Evolutionary conservation across 1,284 basidiomycete species (phyloP).

Genomic region (Psilocybe mexicana): DNA sequence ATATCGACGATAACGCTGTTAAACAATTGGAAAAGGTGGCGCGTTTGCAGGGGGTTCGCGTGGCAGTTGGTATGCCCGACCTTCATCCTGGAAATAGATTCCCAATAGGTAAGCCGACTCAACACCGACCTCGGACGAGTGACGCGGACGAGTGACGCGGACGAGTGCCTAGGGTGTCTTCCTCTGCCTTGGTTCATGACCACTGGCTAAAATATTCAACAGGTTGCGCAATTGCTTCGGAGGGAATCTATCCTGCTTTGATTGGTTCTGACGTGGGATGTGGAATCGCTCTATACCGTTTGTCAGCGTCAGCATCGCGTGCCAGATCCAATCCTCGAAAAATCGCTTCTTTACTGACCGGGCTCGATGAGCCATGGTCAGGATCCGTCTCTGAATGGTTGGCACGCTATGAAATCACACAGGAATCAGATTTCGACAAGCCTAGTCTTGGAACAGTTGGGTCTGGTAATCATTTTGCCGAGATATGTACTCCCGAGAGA

Average conservation of each 20-base stretch:
- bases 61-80: slow-evolving; percentile 39
- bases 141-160: too few species aligned
- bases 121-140: background rate
- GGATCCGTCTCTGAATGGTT: slow-evolving; percentile 35
- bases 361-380: slow-evolving; percentile 38
- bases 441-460: slow-evolving; percentile 37
- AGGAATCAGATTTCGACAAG: slow-evolving; percentile 32
- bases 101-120: slow-evolving; percentile 26
- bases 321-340: slow-evolving; percentile 28
- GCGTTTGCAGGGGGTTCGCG: slow-evolving; percentile 26
- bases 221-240: slow-evolving; percentile 36
- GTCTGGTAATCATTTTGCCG: slow-evolving; percentile 40
- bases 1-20: slow-evolving; percentile 33
- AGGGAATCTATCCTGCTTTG: slow-evolving; percentile 39
- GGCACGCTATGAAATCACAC: slow-evolving; percentile 29
- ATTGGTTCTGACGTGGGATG: slow-evolving; percentile 42
- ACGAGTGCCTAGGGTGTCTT: too few species aligned
- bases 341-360: slow-evolving; percentile 30
- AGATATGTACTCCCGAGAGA: slow-evolving; percentile 34
- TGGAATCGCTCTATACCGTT: slow-evolving; percentile 36
- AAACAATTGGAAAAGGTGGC: slow-evolving; percentile 33
- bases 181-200: background rate
- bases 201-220: slow-evolving; percentile 1
- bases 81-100: slow-evolving; percentile 39
- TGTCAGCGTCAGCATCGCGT: slow-evolving; percentile 26